Evolutionary conservation across 192 early-diverging fungal genomes (phyloP).

Genomic region (Podila verticillata): DNA sequence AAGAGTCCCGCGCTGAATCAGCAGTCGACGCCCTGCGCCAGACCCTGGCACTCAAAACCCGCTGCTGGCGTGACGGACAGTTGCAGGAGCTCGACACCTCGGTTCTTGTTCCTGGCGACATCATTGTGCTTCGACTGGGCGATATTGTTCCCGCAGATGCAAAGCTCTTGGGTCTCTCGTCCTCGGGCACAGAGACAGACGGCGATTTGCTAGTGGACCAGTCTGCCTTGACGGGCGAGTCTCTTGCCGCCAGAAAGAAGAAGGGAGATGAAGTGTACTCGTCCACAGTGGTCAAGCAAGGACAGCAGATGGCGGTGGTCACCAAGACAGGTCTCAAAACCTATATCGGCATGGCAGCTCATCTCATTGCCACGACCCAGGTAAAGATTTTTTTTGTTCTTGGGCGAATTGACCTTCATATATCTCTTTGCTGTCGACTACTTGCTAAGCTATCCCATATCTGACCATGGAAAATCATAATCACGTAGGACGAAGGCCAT

Average conservation of each 20-base stretch:
- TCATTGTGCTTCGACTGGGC: conserved; percentile 75
- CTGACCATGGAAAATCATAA: background rate
- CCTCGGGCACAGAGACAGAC: conserved; percentile 62
- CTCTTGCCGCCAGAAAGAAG: conserved; percentile 67
- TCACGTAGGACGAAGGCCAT: conserved; percentile 66
- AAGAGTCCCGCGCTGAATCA: conserved; percentile 77
- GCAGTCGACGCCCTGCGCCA: conserved; percentile 78
- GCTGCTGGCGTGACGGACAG: conserved; percentile 66
- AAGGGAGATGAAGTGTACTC: conserved; percentile 73
- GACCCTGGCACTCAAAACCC: conserved; percentile 72
- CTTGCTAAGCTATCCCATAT: background rate
- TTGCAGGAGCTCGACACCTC: conserved; percentile 59
- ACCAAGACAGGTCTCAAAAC: conserved; percentile 77
- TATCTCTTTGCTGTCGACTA: background rate
- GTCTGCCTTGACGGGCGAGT: conserved; percentile 79
- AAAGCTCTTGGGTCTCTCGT: conserved; percentile 60
- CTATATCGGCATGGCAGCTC: conserved; percentile 79
- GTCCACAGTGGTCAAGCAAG: conserved; percentile 78
- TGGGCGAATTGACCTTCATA: background rate
- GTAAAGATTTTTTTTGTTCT: conserved; percentile 1
- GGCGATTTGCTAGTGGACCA: conserved; percentile 74
- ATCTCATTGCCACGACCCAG: conserved; percentile 71
- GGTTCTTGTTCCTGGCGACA: conserved; percentile 75
- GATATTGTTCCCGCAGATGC: conserved; percentile 83
- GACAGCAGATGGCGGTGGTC: conserved; percentile 76